phyloP scores from a whole-genome alignment of 2,329 filamentous ascomycete species.

The Xylaria sp. region DNA sequence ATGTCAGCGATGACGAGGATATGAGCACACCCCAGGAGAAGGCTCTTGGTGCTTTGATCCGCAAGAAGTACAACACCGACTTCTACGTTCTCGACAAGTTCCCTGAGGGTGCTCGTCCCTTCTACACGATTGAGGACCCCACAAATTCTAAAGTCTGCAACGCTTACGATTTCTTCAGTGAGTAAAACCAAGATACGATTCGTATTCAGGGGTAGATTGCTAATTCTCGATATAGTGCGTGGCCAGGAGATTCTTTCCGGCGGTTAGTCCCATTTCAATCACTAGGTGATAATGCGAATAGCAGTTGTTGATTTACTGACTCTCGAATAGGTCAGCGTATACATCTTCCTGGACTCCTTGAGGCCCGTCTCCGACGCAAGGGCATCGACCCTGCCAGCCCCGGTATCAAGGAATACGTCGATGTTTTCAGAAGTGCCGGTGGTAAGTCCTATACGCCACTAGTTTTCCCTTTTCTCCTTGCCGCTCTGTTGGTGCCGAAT shows the following conservation, averaged over 20 bases:
- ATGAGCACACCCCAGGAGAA: slow-evolving; percentile 79
- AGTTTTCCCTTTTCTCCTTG: too few species aligned
- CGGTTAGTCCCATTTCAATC: neutral
- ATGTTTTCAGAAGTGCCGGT: slow-evolving; percentile 73
- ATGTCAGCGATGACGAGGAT: slow-evolving; percentile 72
- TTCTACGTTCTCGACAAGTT: slow-evolving; percentile 98
- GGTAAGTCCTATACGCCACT: neutral
- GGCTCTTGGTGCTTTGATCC: slow-evolving; percentile 79
- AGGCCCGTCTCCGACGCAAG: slow-evolving; percentile 69
- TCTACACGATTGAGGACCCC: slow-evolving; percentile 72
- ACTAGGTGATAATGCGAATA: too few species aligned
- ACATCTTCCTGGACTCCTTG: slow-evolving; percentile 69
- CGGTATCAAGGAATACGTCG: slow-evolving; percentile 86
- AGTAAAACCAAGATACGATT: neutral
- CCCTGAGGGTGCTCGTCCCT: slow-evolving; percentile 79
- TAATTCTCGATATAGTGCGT: slow-evolving; percentile 44
- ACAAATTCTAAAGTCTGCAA: slow-evolving; percentile 44
- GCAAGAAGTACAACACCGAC: slow-evolving; percentile 86
- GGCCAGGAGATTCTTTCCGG: slow-evolving; percentile 91
- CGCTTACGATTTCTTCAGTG: slow-evolving; percentile 63
- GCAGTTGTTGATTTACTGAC: neutral
- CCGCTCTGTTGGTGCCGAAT: neutral
- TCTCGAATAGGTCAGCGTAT: slow-evolving; percentile 69
- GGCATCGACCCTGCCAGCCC: slow-evolving; percentile 70
- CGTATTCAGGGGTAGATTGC: neutral